Evolutionary conservation across 2,329 filamentous ascomycete species (phyloP).

Genomic region (Botrytis fabae): DNA sequence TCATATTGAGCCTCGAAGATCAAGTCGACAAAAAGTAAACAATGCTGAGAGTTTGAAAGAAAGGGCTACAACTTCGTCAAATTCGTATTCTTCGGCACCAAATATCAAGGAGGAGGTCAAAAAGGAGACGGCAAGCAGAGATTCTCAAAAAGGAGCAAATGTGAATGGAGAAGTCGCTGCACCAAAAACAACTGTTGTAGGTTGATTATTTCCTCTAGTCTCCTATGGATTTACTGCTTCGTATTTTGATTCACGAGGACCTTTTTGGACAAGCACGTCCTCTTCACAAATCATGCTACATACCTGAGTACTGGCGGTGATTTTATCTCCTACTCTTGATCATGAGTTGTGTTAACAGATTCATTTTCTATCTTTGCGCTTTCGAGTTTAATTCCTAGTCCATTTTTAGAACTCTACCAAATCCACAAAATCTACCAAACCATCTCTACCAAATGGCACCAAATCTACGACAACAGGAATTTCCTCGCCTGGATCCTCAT

Average conservation of each 20-base stretch:
- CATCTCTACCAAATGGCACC: constrained; percentile 19
- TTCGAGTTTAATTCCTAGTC: constrained; percentile 3
- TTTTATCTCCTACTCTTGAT: neutral
- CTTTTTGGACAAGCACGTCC: neutral
- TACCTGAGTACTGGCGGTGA: neutral
- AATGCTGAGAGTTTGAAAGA: constrained; percentile 21
- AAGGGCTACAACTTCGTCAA: constrained; percentile 20
- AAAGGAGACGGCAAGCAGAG: constrained; percentile 4
- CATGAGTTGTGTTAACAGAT: neutral
- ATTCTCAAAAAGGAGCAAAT: constrained; percentile 12
- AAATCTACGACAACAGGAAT: constrained; percentile 14
- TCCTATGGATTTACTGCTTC: neutral
- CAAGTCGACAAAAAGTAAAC: constrained; percentile 31
- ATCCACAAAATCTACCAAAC: constrained; percentile 11
- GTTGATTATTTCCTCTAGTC: neutral
- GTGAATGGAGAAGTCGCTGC: constrained; percentile 2
- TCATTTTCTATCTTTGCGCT: neutral
- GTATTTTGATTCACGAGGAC: neutral
- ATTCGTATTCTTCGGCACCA: constrained; percentile 16
- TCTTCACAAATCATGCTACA: neutral
- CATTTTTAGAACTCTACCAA: constrained; percentile 23
- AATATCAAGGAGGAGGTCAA: constrained; percentile 25
- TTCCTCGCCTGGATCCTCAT: constrained; percentile 7
- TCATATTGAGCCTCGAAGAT: constrained; percentile 31
- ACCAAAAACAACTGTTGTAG: constrained; percentile 3